These are phyloP conservation scores for Candida morakotiae DNA, from an alignment of 805 yeast species.

Conservation along the genomic window DNA sequence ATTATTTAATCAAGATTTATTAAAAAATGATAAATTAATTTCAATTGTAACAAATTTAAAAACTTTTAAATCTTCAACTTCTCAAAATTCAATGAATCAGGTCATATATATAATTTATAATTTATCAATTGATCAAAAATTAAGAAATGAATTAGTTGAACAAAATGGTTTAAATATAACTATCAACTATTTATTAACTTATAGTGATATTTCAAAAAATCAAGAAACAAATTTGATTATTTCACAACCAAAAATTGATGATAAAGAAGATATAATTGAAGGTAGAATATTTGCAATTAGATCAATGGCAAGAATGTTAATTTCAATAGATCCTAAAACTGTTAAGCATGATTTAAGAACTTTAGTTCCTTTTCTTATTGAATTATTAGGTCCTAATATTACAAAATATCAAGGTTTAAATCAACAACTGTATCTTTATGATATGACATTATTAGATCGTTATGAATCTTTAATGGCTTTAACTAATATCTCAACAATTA, in stretches of 20 bases:
- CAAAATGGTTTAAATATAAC: slow-evolving; percentile 43
- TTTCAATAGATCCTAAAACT: slow-evolving; percentile 39
- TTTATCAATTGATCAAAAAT: slow-evolving; percentile 25
- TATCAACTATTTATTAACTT: slow-evolving; percentile 34
- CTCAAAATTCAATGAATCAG: slow-evolving; percentile 15
- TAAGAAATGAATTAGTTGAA: slow-evolving; percentile 35
- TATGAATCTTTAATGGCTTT: slow-evolving; percentile 60
- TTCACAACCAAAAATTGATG: slow-evolving; percentile 16
- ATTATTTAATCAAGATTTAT: slow-evolving; percentile 26
- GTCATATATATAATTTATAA: slow-evolving; percentile 31
- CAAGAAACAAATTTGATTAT: slow-evolving; percentile 6
- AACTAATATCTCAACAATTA: slow-evolving; percentile 59
- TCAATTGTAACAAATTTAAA: slow-evolving; percentile 16
- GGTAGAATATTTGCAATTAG: slow-evolving; percentile 32
- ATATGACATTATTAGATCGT: slow-evolving; percentile 37
- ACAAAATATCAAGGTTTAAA: slow-evolving; percentile 15
- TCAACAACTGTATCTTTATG: slow-evolving; percentile 19
- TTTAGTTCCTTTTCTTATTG: slow-evolving; percentile 46
- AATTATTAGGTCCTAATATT: slow-evolving; percentile 36
- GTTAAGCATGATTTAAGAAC: slow-evolving; percentile 38
- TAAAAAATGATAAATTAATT: slow-evolving; percentile 20
- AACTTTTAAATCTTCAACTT: slow-evolving; percentile 11
- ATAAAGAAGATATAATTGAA: slow-evolving; percentile 16
- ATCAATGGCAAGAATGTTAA: slow-evolving; percentile 41
- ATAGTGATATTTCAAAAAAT: slow-evolving; percentile 23